Percentiles rank a stretch among this genome's conserved stretches.
Conservation (phyloP, 192 early-diverging fungal genomes). For the Coemansia sp. region DNA sequence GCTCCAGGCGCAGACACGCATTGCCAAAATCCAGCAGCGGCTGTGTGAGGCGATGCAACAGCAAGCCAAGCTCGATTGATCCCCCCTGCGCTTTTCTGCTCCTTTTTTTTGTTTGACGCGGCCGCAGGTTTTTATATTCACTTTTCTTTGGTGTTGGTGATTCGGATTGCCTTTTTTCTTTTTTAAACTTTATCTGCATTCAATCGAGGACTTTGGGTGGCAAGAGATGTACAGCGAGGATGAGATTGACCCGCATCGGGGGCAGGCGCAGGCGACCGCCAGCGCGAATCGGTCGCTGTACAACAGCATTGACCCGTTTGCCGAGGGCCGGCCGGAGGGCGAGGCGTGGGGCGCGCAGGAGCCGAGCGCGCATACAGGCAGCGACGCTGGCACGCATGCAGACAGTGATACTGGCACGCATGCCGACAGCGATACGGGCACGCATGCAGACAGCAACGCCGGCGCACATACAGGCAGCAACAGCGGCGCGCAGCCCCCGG, state of each 20-base stretch:
- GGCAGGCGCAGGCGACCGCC: conserved; percentile 1
- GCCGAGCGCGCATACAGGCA: neutral
- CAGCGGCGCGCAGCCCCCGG: neutral
- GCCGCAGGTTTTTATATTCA: conserved; percentile 6
- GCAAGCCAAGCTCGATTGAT: neutral
- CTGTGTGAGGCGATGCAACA: conserved; percentile 15
- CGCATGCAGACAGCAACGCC: neutral
- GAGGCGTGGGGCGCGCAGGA: conserved; percentile 6
- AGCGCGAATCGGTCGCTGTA: conserved; percentile 14
- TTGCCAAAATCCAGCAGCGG: conserved; percentile 17
- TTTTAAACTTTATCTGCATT: neutral
- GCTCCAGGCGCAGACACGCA: conserved; percentile 11
- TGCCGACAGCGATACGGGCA: neutral
- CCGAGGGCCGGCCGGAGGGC: conserved; percentile 2
- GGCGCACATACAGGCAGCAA: neutral
- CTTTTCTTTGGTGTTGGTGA: neutral
- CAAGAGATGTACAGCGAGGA: conserved; percentile 22
- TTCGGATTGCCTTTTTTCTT: conserved; percentile 1
- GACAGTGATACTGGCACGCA: neutral
- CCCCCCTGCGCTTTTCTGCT: neutral
- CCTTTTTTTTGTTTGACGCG: conserved; percentile 1
- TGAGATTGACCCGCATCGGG: conserved; percentile 44
- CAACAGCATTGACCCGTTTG: conserved; percentile 28
- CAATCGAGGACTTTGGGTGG: neutral
- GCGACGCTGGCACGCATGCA: conserved; percentile 1